Evolutionary conservation across 352 stramenopile species (phyloP).

Genomic region (Globisporangium paddicum): DNA sequence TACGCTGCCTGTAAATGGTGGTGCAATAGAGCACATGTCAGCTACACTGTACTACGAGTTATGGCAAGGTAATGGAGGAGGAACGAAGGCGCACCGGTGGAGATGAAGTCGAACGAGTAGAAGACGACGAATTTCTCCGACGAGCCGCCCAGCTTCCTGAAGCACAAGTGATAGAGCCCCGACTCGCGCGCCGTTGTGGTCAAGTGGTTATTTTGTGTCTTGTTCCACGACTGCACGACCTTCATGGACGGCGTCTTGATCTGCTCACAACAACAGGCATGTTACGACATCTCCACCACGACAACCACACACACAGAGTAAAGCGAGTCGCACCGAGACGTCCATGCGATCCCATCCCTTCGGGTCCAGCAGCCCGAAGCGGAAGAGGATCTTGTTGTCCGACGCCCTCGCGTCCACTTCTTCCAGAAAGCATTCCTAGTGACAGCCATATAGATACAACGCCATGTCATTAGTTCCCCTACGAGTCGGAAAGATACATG

Average conservation of each 20-base stretch:
- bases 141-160: constrained; percentile 53
- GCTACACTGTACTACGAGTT: not conserved
- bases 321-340: constrained; percentile 25
- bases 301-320: not conserved
- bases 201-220: constrained; percentile 55
- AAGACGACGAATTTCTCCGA: constrained; percentile 57
- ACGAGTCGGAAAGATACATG: no score
- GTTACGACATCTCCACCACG: not conserved
- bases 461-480: not conserved
- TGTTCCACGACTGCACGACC: constrained; percentile 48
- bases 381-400: constrained; percentile 59
- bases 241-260: constrained; percentile 53
- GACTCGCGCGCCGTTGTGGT: constrained; percentile 58
- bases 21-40: not conserved
- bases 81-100: constrained; percentile 20
- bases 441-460: not conserved
- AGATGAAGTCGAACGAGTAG: constrained; percentile 84
- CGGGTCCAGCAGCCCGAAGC: constrained; percentile 53
- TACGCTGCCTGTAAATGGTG: constrained; percentile 20
- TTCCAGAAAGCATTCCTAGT: constrained; percentile 59
- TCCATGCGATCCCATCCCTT: constrained; percentile 50
- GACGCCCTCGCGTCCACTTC: constrained; percentile 46
- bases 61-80: not conserved
- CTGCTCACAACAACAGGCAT: constrained; percentile 12
- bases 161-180: constrained; percentile 77